These are phyloP conservation scores for Lachnellula subtilissima DNA, from an alignment of 2,329 filamentous ascomycete genomes.

Conservation along the genomic window DNA sequence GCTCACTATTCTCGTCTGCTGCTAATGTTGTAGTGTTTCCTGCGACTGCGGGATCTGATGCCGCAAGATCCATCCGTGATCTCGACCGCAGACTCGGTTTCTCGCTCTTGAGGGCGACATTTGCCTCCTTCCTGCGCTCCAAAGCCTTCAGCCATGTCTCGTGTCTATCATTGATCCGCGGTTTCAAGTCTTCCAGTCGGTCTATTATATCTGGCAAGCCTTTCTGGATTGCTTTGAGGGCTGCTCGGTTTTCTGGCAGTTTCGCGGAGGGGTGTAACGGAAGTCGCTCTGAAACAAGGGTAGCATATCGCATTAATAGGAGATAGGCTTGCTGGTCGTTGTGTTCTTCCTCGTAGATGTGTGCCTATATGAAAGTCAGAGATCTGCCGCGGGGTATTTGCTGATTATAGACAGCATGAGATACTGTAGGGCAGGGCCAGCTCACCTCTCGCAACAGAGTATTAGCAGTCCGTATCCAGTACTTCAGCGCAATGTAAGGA, in stretches of 20 bases:
- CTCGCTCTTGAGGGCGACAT: neutral
- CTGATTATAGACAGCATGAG: neutral
- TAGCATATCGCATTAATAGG: conserved; percentile 82
- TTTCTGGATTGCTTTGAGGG: conserved; percentile 52
- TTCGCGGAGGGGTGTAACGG: conserved; percentile 71
- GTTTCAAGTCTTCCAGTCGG: conserved; percentile 72
- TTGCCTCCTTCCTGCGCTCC: conserved; percentile 34
- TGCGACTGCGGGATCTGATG: conserved; percentile 57
- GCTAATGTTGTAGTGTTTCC: conserved; percentile 59
- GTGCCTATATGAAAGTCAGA: conserved; percentile 51
- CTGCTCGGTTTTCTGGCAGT: conserved; percentile 52
- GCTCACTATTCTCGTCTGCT: conserved; percentile 64
- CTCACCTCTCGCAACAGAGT: conserved; percentile 75
- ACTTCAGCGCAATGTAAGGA: conserved; percentile 66
- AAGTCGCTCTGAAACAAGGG: conserved; percentile 74
- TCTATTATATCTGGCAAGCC: conserved; percentile 51
- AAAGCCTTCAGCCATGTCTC: conserved; percentile 59
- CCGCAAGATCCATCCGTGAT: conserved; percentile 32
- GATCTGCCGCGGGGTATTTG: neutral
- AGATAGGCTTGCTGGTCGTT: conserved; percentile 87
- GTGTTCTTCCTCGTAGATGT: conserved; percentile 78
- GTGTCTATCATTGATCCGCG: conserved; percentile 67
- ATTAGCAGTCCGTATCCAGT: conserved; percentile 77
- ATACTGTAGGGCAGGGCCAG: conserved; percentile 4
- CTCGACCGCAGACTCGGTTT: conserved; percentile 8